Base-by-base conservation (phyloP, 2,329 filamentous ascomycete genomes). In the Chrysoporthe deuterocubensis region DNA sequence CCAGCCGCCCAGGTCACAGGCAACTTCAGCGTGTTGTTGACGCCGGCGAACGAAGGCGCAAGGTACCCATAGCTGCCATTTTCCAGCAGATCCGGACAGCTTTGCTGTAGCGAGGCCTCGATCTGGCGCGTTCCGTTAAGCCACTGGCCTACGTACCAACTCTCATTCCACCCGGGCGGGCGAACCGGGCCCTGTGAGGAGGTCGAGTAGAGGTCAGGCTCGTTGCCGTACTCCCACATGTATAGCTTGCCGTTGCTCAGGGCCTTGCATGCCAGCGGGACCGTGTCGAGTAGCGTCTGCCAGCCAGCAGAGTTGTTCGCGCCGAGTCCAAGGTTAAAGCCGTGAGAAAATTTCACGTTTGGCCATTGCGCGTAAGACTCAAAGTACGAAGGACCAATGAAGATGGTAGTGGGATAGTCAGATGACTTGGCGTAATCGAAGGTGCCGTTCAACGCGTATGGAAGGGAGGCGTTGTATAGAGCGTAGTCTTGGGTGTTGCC, bases 401-500 rank as follows among this genome's bases (percentile, higher is more conserved):
- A 82, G 32, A 90, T 80, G 6, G 82, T 88, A 4, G 84, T 87
- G 1, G 88, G 88, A 70, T 90, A 90, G 75, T 90, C 87, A 0
- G 76, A 69, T 0, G 87, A 87, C 32, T 82, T 79, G 0, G 76
- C 74, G 0, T 80, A 79, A 66, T 88, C 80, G 63, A 84, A 78
- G 2, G 81, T 86, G 42, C 87, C 87, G 62, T 87, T 81, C 11
- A 85, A 78, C 6, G 84, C 84, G 7, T 79, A 78, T 1, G 80
- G 74, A 6, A 88, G 82, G 4, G 81, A 82, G 1, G 81, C 77
- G 70, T 90, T 83, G 75, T 87, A 90, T 48, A 90, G 79, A 5
- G 87, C 86, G 71, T 85, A 89, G 77, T 90, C 88, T 76, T 90
- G 88, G 0, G 88, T 90, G 72, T 90, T 90, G n/a, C 88, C 89